Percentiles rank a stretch among this genome's conserved stretches.
Evolutionary conservation across 2,329 filamentous ascomycete genomes (phyloP).

Genomic region (Cordyceps cicadae): DNA sequence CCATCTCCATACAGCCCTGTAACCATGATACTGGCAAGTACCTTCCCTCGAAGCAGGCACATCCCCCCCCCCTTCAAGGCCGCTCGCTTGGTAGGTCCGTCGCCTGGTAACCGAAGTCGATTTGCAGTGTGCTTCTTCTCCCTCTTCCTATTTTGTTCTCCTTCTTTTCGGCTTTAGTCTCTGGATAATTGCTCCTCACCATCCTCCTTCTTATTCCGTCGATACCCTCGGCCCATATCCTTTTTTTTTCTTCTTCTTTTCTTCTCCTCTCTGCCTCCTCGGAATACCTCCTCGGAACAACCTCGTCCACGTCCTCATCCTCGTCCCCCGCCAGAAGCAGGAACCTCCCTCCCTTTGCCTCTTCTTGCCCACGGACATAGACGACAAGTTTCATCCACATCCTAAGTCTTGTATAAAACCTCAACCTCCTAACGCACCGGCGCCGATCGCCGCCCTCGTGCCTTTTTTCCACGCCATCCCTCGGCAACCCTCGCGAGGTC

Average conservation of each 20-base stretch:
- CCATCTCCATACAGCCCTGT: too few relatives aligned
- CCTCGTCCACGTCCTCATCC: background rate
- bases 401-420: background rate
- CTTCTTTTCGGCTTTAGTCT: background rate
- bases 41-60: background rate
- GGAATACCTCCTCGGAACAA: background rate
- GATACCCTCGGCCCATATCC: background rate
- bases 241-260: background rate
- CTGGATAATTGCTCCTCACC: background rate
- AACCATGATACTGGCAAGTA: background rate
- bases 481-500: background rate
- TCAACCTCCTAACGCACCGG: background rate
- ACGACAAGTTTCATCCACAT: too few relatives aligned
- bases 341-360: background rate
- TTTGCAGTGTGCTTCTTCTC: background rate
- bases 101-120: background rate
- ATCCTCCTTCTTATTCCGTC: background rate
- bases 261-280: background rate
- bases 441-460: too few relatives aligned
- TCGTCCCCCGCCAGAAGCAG: background rate
- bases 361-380: too few relatives aligned
- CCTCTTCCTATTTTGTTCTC: too few relatives aligned
- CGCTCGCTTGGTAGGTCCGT: background rate
- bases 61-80: background rate
- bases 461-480: too few relatives aligned